Evolutionary conservation across 257 asterid genomes (phyloP).

Genomic region (Coffea eugenioides): DNA sequence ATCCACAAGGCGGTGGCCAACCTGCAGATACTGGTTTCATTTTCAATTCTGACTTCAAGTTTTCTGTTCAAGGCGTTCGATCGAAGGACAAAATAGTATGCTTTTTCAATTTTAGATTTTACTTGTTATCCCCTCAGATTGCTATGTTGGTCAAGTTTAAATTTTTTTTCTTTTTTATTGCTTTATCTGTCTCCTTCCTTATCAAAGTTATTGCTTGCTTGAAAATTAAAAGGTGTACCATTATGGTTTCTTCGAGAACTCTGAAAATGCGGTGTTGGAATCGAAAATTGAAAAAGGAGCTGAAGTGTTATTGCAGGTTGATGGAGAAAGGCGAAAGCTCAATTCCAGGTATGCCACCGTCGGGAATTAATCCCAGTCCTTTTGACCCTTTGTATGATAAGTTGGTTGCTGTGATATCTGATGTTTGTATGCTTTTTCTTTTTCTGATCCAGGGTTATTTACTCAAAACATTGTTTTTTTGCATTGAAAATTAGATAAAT

Average conservation of each 20-base stretch:
- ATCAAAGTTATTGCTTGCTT: not conserved
- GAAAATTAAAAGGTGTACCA: conserved; percentile 48
- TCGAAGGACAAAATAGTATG: conserved; percentile 64
- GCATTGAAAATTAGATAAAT: too few species aligned
- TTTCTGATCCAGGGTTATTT: not conserved
- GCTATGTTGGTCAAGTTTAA: not conserved
- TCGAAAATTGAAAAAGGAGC: conserved; percentile 38
- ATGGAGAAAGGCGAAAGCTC: conserved; percentile 57
- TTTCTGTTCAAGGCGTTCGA: conserved; percentile 75
- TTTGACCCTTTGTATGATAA: not conserved
- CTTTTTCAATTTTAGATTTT: not conserved
- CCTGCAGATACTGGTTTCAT: conserved; percentile 79
- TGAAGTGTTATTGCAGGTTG: conserved; percentile 57
- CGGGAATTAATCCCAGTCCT: not conserved
- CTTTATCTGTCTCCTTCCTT: not conserved
- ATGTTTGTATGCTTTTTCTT: not conserved
- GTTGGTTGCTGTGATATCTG: not conserved
- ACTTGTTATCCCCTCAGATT: not conserved
- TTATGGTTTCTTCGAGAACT: conserved; percentile 54
- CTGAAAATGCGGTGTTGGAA: conserved; percentile 23
- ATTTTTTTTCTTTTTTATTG: not conserved
- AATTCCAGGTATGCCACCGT: conserved; percentile 48
- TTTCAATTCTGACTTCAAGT: conserved; percentile 40
- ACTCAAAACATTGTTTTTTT: too few species aligned
- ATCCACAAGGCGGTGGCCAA: conserved; percentile 96